Base-by-base conservation (phyloP, 1,284 basidiomycete species). In the Rhodotorula sp. region DNA sequence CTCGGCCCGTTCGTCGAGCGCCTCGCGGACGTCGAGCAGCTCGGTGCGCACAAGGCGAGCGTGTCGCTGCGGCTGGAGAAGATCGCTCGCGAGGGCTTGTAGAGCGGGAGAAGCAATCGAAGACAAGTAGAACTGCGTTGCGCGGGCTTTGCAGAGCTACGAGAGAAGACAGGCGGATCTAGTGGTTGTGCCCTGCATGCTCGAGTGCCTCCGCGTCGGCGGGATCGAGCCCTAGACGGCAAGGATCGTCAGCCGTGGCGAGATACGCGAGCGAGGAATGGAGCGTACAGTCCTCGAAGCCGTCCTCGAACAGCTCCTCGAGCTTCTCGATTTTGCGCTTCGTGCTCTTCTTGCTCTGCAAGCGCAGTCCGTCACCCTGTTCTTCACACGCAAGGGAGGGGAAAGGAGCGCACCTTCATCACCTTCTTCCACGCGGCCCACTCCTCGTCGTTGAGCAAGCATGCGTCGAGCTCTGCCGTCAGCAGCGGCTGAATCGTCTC, bases 11-110 rank as follows among this genome's bases (percentile, higher is more conserved):
- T 92, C 22, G 97, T 99, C 10, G 90, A 89, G 36, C 91, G 90
- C 27, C 83, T 99, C 41, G 97, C 97, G 4, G 93, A 97, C 80
- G 91, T 94, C 78, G 97, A 99, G 84, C 94, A 94, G 10, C 83
- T 99, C 27, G 89, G 93, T 79, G 97, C 94, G 41, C 97, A 99
- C 82, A 96, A 95, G 29, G 80, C 81, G 69, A 83, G 83, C 19
- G 83, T 84, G 19, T 76, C 78, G 37, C 71, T 84, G 29, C 64
- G 83, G 25, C 69, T 84, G 61, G 67, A 57, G 17, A 70, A 67
- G 62, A 73, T 73, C 44, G 46, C 62, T 44, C 50, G 70, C 36
- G 70, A 72, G 48, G 66, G 67, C 6, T 37, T 72, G 55, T 72
- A 72, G 70, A 65, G 0, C 25, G 15, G 5, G 54, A 65, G 1